phyloP scores from a whole-genome alignment of 257 asterid genomes.

The Pogostemon cablin region DNA sequence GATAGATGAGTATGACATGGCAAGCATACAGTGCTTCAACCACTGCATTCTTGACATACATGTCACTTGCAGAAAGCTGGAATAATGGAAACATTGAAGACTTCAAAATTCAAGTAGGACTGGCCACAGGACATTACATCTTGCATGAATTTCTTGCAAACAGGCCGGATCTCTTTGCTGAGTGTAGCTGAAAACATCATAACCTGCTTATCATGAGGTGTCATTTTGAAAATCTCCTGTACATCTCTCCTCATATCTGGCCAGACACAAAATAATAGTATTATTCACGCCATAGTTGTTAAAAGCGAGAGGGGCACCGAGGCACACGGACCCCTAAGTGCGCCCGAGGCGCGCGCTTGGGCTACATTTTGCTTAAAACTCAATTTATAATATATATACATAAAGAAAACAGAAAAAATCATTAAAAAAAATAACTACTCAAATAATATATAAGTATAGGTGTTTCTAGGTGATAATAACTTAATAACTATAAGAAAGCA shows the following conservation, averaged over 20 bases:
- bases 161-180: constrained; percentile 96
- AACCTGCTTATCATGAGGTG: constrained; percentile 97
- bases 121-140: constrained; percentile 96
- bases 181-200: constrained; percentile 98
- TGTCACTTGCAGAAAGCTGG: constrained; percentile 56
- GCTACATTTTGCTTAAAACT: too few relatives aligned
- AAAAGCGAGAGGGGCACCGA: too few relatives aligned
- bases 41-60: constrained; percentile 53
- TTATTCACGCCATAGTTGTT: background rate
- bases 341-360: too few relatives aligned
- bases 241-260: constrained; percentile 96
- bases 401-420: too few relatives aligned
- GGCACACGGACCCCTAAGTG: too few relatives aligned
- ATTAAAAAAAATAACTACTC: too few relatives aligned
- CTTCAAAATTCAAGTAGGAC: constrained; percentile 70
- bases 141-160: constrained; percentile 98
- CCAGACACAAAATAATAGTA: constrained; percentile 12
- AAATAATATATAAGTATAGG: too few relatives aligned
- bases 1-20: constrained; percentile 43
- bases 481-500: too few relatives aligned
- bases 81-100: constrained; percentile 54
- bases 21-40: constrained; percentile 51
- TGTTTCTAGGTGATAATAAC: too few relatives aligned
- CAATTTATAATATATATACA: too few relatives aligned
- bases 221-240: constrained; percentile 90